These are phyloP conservation scores for Apiotrichum gamsii DNA, from an alignment of 1,284 basidiomycete genomes.

Conservation along the genomic window DNA sequence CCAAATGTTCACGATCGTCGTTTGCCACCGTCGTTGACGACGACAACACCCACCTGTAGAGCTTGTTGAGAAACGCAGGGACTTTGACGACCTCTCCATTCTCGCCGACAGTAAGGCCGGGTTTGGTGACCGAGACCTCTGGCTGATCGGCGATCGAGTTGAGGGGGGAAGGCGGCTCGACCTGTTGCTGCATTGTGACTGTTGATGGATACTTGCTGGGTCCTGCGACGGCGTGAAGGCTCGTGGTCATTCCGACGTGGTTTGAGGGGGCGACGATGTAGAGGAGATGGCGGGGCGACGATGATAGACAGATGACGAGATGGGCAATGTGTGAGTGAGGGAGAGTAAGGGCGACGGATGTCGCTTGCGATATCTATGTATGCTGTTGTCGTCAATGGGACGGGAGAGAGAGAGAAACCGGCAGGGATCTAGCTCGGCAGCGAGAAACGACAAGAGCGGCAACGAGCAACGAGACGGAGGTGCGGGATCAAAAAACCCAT, in stretches of 20 bases:
- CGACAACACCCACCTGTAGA: constrained; percentile 65
- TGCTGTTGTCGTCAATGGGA: no score
- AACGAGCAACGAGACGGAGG: no score
- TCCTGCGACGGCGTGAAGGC: constrained; percentile 37
- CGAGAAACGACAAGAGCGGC: no score
- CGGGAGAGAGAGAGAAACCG: no score
- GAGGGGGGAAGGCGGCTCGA: constrained; percentile 15
- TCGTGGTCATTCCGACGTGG: constrained; percentile 32
- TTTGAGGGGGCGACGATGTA: neutral
- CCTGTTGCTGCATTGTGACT: constrained; percentile 9
- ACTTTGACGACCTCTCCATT: constrained; percentile 49
- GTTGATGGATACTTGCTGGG: constrained; percentile 33
- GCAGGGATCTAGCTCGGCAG: no score
- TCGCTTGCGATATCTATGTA: no score
- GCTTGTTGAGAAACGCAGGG: constrained; percentile 85
- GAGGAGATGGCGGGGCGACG: neutral
- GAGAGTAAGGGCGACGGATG: no score
- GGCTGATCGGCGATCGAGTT: constrained; percentile 4
- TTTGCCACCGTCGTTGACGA: no score
- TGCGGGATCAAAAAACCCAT: no score
- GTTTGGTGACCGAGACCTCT: constrained; percentile 25
- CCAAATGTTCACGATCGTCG: no score
- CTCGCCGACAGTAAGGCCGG: constrained; percentile 41
- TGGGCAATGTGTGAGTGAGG: neutral
- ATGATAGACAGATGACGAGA: neutral